Base-by-base conservation (phyloP, 2,329 filamentous ascomycete genomes). In the Trichoderma atroviride region DNA sequence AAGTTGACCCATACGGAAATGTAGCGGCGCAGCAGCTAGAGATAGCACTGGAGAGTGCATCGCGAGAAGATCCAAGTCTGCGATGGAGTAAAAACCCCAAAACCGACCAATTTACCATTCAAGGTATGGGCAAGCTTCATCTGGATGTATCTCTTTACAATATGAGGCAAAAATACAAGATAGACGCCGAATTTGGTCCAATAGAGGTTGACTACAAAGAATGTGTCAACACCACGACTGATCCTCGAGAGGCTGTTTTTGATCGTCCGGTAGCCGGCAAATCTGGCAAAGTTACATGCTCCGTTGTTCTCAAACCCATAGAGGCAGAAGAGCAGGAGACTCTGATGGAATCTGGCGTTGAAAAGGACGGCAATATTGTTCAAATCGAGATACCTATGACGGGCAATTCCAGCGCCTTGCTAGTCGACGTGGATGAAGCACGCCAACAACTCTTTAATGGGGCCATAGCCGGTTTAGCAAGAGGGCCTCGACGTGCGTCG, bases 121-220 rank as follows among this genome's bases (percentile, higher is more conserved):
- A 94, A 65, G 96, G 96, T 4, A 98, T 99, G 96, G 96, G 96
- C 9, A 93, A 97, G 75, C 86, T 99, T 33, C 96, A 99, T 79
- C 85, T 99, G 0, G 96, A 99, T 75, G 96, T 99, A 60, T 94
- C 95, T 0, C 85, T 93, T 61, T 93, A 98, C 79, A 88, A 94
- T 55, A 87, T 99, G 11, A 89, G 96, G 73, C 92, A 93, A 64
- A 93, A 97, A 76, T 91, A 97, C 81, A 97, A 96, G 78, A 93
- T 86, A 84, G 79, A 97, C 88, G 86, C 94, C 85, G 71, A 89
- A 82, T 97, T 97, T 83, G 94, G 95, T 14, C 90, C 89, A 65
- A 97, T 99, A 71, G 92, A 97, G 75, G 97, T 99, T 70, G 94
- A 96, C 73, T 99, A 98, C 80, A 91, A 96, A 67, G 96, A 99